Evolutionary conservation across 78 protist genomes (phyloP), one percentile per base, ranked within the genome.

Genomic region (Polysphondylium violaceum): DNA sequence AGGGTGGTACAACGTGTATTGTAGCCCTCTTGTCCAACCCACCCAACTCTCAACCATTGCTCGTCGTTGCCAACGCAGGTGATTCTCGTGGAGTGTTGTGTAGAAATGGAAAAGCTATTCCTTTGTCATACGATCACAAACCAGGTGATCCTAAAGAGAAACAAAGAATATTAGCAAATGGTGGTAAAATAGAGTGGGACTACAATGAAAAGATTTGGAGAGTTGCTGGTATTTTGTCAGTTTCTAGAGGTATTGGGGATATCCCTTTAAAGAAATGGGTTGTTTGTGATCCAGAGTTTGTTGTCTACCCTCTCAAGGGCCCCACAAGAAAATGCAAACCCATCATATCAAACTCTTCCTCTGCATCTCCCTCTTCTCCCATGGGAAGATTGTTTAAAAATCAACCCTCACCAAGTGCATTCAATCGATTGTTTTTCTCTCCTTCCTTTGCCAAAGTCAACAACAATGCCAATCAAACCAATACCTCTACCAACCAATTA

Each of bases 241-340:
- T 81, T 7, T 81, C 89, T 5, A 21, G 89, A 25, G 89, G 89
- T 51, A 81, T 81, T 58, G 89, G 89, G 53, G 89, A 81, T 81
- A 81, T 81, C 1, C 78, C 89, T 11, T 68, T 81, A 16, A 81
- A 81, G 56, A 81, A 81, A 81, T 81, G 89, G 89, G 89, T 81
- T 1, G 31, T 81, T 9, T 68, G 74, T 41, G 89, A 81, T 56
- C 89, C 89, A 12, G 89, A 81, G 25, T 81, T 81, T 33, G 47
- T 81, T 1, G 89, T 81, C 11, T 67, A 55, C n/a, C 76, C 89
- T 9, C 44, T 81, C 1, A 81, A 68, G 40, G 76, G 87, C 17
- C 61, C 72, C 19, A 21, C 38, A 21, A 40, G 7, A 47, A 61
- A 31, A 31, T 33, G 16, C 1, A 69, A 69, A 25, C 5, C 7